phyloP scores from a whole-genome alignment of 768 basidiomycete genomes.

The Xerocomellus chrysenteron region DNA sequence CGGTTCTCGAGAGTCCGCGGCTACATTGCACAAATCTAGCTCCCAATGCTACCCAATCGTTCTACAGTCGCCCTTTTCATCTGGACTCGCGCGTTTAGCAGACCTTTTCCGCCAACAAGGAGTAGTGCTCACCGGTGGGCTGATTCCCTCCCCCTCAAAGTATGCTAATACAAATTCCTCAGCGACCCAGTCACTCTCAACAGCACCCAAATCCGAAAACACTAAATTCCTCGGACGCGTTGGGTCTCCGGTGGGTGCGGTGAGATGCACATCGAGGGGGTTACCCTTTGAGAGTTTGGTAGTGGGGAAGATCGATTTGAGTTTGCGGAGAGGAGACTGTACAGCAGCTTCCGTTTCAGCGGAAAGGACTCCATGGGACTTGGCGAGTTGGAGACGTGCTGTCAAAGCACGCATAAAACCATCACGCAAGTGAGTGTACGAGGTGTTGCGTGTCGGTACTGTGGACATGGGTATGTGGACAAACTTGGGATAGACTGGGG shows the following conservation, averaged over 20 bases:
- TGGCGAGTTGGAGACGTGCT: slow-evolving; percentile 52
- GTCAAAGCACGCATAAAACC: slow-evolving; percentile 78
- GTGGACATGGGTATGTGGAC: not conserved
- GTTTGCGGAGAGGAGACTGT: slow-evolving; percentile 63
- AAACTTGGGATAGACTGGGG: not conserved
- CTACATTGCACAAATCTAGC: slow-evolving; percentile 6
- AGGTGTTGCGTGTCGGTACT: slow-evolving; percentile 83
- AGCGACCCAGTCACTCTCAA: slow-evolving; percentile 75
- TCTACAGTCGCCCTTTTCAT: slow-evolving; percentile 30
- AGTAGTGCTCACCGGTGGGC: slow-evolving; percentile 58
- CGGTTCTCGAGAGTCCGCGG: too few relatives aligned
- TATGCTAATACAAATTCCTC: slow-evolving; percentile 73
- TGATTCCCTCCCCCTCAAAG: slow-evolving; percentile 68
- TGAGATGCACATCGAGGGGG: slow-evolving; percentile 67
- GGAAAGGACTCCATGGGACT: slow-evolving; percentile 52
- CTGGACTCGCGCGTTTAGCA: slow-evolving; percentile 14
- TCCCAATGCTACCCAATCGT: slow-evolving; percentile 19
- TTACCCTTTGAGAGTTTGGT: slow-evolving; percentile 63
- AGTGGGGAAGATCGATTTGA: slow-evolving; percentile 77
- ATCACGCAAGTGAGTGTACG: slow-evolving; percentile 77
- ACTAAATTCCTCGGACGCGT: slow-evolving; percentile 54
- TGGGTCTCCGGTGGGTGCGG: slow-evolving; percentile 48
- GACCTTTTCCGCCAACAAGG: not conserved
- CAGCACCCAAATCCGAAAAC: slow-evolving; percentile 68
- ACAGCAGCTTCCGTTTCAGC: slow-evolving; percentile 57